Conservation (phyloP, 345 rosid species). For the Mallotus nudiflorus region DNA sequence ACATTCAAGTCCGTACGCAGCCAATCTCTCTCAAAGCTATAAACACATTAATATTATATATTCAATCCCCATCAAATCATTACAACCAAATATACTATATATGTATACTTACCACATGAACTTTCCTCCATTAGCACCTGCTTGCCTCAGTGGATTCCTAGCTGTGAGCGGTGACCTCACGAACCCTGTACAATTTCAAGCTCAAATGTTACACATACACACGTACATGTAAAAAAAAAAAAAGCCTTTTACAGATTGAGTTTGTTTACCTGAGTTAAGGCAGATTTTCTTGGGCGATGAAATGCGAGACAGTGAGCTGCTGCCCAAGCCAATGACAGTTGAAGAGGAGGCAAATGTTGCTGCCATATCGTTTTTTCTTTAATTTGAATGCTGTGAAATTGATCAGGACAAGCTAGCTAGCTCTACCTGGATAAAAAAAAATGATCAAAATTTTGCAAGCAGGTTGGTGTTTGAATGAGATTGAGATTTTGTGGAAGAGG, state of each 20-base stretch:
- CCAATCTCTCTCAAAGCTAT: slow-evolving; percentile 86
- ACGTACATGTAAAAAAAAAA: neutral
- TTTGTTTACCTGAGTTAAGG: slow-evolving; percentile 57
- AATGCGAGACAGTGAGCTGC: slow-evolving; percentile 33
- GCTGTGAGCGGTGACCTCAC: slow-evolving; percentile 51
- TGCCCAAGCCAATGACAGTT: slow-evolving; percentile 67
- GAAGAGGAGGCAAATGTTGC: slow-evolving; percentile 55
- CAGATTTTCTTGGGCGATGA: slow-evolving; percentile 24
- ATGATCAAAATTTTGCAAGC: too few species aligned
- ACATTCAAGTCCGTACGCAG: slow-evolving; percentile 70
- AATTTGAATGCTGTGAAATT: neutral
- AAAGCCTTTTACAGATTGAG: neutral
- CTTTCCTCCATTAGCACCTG: slow-evolving; percentile 56
- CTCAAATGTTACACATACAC: neutral
- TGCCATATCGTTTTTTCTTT: slow-evolving; percentile 49
- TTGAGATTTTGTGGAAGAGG: slow-evolving; percentile 50
- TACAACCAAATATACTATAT: neutral
- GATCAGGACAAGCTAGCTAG: too few species aligned
- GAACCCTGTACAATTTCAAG: slow-evolving; percentile 47
- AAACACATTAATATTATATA: neutral
- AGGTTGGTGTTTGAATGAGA: slow-evolving; percentile 1
- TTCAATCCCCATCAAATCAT: neutral
- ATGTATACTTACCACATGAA: slow-evolving; percentile 51
- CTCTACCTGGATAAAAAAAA: too few species aligned
- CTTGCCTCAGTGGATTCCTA: slow-evolving; percentile 55